Base-by-base conservation (phyloP, 192 early-diverging fungal species). In the Podila minutissima region DNA sequence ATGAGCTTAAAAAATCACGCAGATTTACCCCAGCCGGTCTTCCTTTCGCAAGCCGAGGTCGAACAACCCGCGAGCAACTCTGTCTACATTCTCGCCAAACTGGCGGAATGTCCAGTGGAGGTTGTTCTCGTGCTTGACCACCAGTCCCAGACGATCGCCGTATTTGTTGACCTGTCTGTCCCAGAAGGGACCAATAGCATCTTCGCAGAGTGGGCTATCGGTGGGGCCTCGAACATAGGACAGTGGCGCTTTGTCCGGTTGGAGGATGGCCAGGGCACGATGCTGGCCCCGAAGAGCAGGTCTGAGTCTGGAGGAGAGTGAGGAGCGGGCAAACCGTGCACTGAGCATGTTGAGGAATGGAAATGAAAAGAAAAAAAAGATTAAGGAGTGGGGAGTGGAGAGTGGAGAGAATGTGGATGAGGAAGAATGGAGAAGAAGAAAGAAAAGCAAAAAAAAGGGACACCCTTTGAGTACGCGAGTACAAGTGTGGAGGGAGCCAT, bases 31-130 rank as follows among this genome's bases (percentile, higher is more conserved):
- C 62, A 88, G 55, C 10, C 87, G 74, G 66, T 88, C 87, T 9
- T 85, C 87, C 49, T 82, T 84, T 31, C 83, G 67, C n/a, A 88
- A 55, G 4, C 85, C 87, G 57, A 77, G 74, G 17, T 71, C 75
- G 32, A 75, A 76, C n/a, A 88, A 51, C 15, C 83, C 84, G 4
- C 79, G 72, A n/a, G 82, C 83, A 8, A 86, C 61, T 22, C 62
- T 64, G 59, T 83, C 74, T 20, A 84, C 79, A 58, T 86, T 61
- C 26, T 82, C 83, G 19, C 74, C 83, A 74, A 85, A 84, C 50
- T 88, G 58, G 0, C 82, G 67, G 31, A 83, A 88, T 33, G 77
- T 81, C 66, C 82, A 83, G 35, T 82, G 84, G 19, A 83, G 69
- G 58, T 84, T 50, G 15, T 84, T 51, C 58, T 88, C 84, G 46